A percentile compares a stretch with the other conserved stretches of the same genome.
Evolutionary conservation across 2,329 filamentous ascomycete genomes (phyloP).

Genomic region (Botrytis cinerea): DNA sequence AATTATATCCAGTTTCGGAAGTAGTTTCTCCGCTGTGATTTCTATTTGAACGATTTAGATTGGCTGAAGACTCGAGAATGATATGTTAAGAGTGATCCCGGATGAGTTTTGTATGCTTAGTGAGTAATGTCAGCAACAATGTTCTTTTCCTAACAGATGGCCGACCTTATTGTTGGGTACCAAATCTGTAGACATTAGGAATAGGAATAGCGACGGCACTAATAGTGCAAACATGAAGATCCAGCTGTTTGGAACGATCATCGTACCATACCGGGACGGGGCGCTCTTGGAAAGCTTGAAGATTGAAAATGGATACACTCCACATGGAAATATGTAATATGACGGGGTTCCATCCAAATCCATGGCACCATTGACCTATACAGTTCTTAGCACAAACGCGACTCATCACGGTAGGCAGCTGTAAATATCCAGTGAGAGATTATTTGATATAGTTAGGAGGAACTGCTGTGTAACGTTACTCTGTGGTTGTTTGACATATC

Average conservation of each 20-base stretch:
- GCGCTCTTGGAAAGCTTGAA: not conserved
- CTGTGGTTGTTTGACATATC: constrained; percentile 7
- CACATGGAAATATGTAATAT: not conserved
- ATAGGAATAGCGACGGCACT: not conserved
- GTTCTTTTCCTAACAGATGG: not conserved
- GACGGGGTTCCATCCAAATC: not conserved
- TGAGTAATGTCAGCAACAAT: not conserved
- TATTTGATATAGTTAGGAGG: not conserved
- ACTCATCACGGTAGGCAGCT: not conserved
- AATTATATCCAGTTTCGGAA: not conserved
- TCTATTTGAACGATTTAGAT: not conserved
- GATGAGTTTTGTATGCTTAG: not conserved
- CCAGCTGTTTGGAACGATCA: not conserved
- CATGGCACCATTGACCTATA: not conserved
- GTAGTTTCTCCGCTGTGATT: not conserved
- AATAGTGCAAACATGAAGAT: not conserved
- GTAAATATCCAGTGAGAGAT: not conserved
- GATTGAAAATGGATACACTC: not conserved
- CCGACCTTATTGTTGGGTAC: not conserved
- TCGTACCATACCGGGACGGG: not conserved
- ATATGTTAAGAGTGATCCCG: not conserved
- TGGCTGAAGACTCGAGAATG: not conserved
- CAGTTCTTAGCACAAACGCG: not conserved
- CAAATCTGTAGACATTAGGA: not conserved
- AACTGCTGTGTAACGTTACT: constrained; percentile 13